Percentiles rank a stretch among this genome's conserved stretches.
These are phyloP conservation scores for Creolimax fragrantissima DNA, from an alignment of 78 protist genomes.

Conservation along the genomic window DNA sequence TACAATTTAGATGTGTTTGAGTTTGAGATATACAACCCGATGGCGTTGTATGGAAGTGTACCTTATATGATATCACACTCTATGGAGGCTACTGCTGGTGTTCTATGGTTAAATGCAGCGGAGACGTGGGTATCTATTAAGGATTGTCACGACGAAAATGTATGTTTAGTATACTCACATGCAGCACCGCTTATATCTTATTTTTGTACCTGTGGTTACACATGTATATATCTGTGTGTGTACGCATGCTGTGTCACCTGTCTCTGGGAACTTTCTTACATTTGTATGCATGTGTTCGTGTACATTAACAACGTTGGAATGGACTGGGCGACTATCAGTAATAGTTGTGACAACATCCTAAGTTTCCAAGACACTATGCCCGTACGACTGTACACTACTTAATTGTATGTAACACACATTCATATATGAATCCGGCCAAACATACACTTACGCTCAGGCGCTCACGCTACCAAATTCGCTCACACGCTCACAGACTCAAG, in stretches of 20 bases:
- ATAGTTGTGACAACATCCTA: too few species aligned
- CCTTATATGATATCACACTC: constrained; percentile 81
- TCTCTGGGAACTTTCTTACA: neutral
- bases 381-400: too few species aligned
- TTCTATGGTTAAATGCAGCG: constrained; percentile 87
- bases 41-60: constrained; percentile 88
- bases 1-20: constrained; percentile 92
- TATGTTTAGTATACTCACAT: neutral
- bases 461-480: neutral
- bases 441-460: neutral
- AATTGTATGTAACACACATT: too few species aligned
- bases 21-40: constrained; percentile 77
- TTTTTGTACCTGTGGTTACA: neutral
- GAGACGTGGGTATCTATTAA: constrained; percentile 84
- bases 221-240: neutral
- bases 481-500: neutral
- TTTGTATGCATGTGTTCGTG: neutral
- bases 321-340: too few species aligned
- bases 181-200: neutral
- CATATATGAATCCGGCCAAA: neutral
- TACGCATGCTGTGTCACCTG: neutral
- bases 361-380: too few species aligned
- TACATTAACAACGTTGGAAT: too few species aligned
- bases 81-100: constrained; percentile 32
- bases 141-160: neutral